Conservation (phyloP, 1,284 basidiomycete species). For the Ceraceosorus bombacis region DNA sequence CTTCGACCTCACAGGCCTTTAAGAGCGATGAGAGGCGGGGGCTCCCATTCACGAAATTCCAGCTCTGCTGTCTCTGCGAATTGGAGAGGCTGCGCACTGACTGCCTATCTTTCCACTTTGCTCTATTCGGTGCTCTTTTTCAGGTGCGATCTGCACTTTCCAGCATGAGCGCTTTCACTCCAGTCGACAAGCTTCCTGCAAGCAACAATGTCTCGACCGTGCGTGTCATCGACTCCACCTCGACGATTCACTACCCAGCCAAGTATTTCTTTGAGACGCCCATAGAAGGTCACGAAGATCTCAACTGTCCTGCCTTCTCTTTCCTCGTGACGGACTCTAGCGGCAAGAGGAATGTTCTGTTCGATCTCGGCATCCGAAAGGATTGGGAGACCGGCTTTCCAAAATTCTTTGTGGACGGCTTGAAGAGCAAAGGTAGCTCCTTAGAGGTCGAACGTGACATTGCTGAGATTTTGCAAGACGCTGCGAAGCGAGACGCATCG, state of each 20-base stretch:
- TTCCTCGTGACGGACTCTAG: constrained; percentile 2
- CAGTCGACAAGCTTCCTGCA: too few species aligned
- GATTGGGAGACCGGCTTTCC: constrained; percentile 3
- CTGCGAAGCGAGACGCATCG: background rate
- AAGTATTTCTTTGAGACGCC: constrained; percentile 1
- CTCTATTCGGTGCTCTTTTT: too few species aligned
- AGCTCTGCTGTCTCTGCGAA: too few species aligned
- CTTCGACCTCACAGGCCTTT: too few species aligned
- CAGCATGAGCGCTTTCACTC: too few species aligned
- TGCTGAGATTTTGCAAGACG: constrained; percentile 3
- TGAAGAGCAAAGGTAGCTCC: background rate
- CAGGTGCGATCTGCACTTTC: too few species aligned
- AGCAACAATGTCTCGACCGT: background rate
- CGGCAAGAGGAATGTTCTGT: constrained; percentile 4
- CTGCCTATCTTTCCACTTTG: too few species aligned
- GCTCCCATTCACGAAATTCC: too few species aligned
- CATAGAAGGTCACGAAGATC: background rate
- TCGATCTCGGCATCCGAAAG: constrained; percentile 2
- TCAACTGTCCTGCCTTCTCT: constrained; percentile 3
- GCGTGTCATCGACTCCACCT: constrained; percentile 3
- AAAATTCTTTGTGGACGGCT: background rate
- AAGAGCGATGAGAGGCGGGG: too few species aligned
- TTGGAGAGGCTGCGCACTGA: too few species aligned
- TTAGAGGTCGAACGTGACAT: constrained; percentile 6
- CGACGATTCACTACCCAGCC: background rate